These are phyloP conservation scores for Apiotrichum domesticum DNA, from an alignment of 1,284 basidiomycete species.

Conservation along the genomic window DNA sequence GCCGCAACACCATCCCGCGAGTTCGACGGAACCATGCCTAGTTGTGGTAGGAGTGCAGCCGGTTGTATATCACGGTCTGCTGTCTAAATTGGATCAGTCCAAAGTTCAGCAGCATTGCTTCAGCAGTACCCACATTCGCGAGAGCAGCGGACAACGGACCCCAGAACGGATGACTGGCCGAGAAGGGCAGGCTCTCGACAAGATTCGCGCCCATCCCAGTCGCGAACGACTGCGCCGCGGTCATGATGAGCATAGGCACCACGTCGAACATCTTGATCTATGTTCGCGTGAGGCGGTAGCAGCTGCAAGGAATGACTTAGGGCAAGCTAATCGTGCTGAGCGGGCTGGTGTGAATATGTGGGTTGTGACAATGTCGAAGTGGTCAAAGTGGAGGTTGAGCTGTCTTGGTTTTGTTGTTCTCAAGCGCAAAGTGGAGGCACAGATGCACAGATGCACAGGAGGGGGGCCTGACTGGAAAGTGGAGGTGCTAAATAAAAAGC, in stretches of 20 bases:
- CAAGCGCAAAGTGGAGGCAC: too few species aligned
- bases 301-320: too few species aligned
- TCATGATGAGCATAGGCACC: constrained; percentile 17
- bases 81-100: background rate
- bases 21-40: background rate
- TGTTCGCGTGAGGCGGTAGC: too few species aligned
- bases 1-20: constrained; percentile 17
- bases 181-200: constrained; percentile 22
- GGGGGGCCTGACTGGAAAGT: background rate
- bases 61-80: background rate
- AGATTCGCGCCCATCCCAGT: constrained; percentile 18
- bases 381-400: too few species aligned
- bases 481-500: too few species aligned
- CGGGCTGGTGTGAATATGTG: too few species aligned
- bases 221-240: constrained; percentile 18
- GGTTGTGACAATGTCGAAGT: too few species aligned
- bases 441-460: constrained; percentile 11
- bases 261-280: constrained; percentile 10
- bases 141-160: constrained; percentile 22
- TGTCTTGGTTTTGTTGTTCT: too few species aligned
- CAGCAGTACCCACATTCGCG: constrained; percentile 6
- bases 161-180: constrained; percentile 26
- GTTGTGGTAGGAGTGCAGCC: background rate
- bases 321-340: too few species aligned
- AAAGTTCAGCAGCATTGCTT: background rate